phyloP scores from a whole-genome alignment of 1,139 yeast genomes.

The Pneumocystis oryctolagi region DNA sequence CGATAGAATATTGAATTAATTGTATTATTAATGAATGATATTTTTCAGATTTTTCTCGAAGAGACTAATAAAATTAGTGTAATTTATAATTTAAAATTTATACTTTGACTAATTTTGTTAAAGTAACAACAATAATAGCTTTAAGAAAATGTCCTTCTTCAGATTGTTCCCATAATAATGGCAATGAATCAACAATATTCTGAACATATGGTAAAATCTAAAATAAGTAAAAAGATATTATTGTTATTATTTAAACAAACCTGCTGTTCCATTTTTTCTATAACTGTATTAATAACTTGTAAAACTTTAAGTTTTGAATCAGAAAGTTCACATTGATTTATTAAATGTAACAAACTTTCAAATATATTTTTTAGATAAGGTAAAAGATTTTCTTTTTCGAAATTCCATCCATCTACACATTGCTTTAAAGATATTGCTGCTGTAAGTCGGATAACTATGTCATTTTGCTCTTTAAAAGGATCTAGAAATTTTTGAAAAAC shows the following conservation, averaged over 20 bases:
- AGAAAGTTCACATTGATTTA: conserved; percentile 38
- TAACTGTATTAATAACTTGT: conserved; percentile 47
- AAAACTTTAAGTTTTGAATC: conserved; percentile 64
- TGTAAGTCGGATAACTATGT: conserved; percentile 60
- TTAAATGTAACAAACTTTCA: conserved; percentile 27
- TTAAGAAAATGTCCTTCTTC: conserved; percentile 52
- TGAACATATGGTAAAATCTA: conserved; percentile 23
- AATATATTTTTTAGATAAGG: conserved; percentile 49
- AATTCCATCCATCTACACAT: conserved; percentile 76
- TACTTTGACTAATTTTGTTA: conserved; percentile 40
- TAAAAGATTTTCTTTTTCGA: conserved; percentile 48
- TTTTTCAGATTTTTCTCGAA: conserved; percentile 43
- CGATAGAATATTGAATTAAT: conserved; percentile 46
- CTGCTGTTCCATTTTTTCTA: conserved; percentile 36
- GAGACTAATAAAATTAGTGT: conserved; percentile 27
- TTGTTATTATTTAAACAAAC: conserved; percentile 3
- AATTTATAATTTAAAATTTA: background rate
- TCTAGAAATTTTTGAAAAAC: conserved; percentile 37
- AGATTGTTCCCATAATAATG: conserved; percentile 57
- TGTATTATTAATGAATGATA: conserved; percentile 58
- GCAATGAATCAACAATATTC: conserved; percentile 46
- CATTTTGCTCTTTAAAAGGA: conserved; percentile 35
- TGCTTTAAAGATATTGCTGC: conserved; percentile 57
- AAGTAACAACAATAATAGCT: conserved; percentile 53
- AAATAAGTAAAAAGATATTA: background rate